Percentiles rank a stretch among this genome's conserved stretches.
Conservation (phyloP, 179 eudicot genomes). For the Dionaea muscipula region DNA sequence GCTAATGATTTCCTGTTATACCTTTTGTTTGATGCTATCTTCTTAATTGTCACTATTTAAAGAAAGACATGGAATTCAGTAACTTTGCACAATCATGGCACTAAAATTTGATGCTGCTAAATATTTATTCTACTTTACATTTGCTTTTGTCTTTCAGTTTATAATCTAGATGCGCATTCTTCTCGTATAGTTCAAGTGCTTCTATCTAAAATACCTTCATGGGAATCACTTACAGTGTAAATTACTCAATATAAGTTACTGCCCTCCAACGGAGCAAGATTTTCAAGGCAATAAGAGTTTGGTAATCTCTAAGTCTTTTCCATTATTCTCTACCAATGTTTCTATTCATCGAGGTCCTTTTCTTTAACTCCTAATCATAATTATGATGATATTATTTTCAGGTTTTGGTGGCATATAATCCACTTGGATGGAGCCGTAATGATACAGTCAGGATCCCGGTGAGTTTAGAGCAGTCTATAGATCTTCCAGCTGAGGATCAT, state of each 20-base stretch:
- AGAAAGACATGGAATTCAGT: not conserved
- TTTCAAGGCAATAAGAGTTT: slow-evolving; percentile 58
- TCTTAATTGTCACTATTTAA: too few relatives aligned
- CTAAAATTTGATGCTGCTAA: not conserved
- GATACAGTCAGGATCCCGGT: slow-evolving; percentile 68
- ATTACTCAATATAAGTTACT: slow-evolving; percentile 73
- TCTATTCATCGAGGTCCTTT: not conserved
- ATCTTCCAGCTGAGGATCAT: too few relatives aligned
- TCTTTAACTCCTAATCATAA: not conserved
- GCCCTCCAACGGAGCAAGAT: slow-evolving; percentile 70
- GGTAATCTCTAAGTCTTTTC: slow-evolving; percentile 30
- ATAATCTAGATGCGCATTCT: not conserved
- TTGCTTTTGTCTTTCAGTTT: not conserved
- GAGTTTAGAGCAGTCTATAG: slow-evolving; percentile 21
- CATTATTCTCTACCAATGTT: not conserved
- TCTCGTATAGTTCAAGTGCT: not conserved
- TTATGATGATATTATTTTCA: slow-evolving; percentile 19
- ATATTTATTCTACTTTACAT: not conserved
- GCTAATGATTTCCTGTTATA: too few relatives aligned
- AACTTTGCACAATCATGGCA: not conserved
- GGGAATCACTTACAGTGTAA: slow-evolving; percentile 42
- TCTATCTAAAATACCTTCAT: not conserved
- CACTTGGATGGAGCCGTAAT: slow-evolving; percentile 82
- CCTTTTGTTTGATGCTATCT: too few relatives aligned
- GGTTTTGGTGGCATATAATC: slow-evolving; percentile 76